Conservation (phyloP, 1,284 basidiomycete species). For the Ustanciosporium gigantosporum region DNA sequence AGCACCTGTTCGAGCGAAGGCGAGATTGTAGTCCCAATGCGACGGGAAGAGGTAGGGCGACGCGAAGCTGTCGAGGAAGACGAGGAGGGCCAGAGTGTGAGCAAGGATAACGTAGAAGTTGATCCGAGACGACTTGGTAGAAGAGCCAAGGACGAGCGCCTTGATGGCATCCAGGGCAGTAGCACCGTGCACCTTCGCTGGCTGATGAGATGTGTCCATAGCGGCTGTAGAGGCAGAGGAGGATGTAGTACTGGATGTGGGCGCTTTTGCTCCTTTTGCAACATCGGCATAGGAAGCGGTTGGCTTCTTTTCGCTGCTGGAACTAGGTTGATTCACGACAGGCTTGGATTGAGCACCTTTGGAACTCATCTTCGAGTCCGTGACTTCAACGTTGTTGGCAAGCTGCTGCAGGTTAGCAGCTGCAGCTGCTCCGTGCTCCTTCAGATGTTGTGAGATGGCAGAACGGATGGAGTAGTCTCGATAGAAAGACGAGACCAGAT, state of each 20-base stretch:
- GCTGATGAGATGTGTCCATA: too few relatives aligned
- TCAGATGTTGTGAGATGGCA: slow-evolving; percentile 16
- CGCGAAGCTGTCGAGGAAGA: slow-evolving; percentile 55
- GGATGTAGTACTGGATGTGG: neutral
- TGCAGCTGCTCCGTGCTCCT: slow-evolving; percentile 6
- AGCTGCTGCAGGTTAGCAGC: slow-evolving; percentile 35
- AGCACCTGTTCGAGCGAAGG: slow-evolving; percentile 54
- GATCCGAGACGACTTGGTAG: slow-evolving; percentile 38
- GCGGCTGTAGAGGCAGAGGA: too few relatives aligned
- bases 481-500: slow-evolving; percentile 31
- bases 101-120: slow-evolving; percentile 40
- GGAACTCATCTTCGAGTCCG: slow-evolving; percentile 18
- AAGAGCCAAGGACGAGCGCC: slow-evolving; percentile 39
- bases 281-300: slow-evolving; percentile 25
- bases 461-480: slow-evolving; percentile 32
- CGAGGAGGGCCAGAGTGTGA: slow-evolving; percentile 47
- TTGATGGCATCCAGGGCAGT: slow-evolving; percentile 22
- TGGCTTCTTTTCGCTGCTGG: slow-evolving; percentile 5
- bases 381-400: slow-evolving; percentile 32
- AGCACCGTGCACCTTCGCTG: slow-evolving; percentile 8
- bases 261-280: slow-evolving; percentile 13
- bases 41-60: slow-evolving; percentile 59
- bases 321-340: slow-evolving; percentile 18
- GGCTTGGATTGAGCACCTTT: slow-evolving; percentile 21
- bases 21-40: slow-evolving; percentile 53